Evolutionary conservation across 31 red algal species (phyloP), one percentile per base, ranked within the genome.

Genomic region (Endocladia muricata): DNA sequence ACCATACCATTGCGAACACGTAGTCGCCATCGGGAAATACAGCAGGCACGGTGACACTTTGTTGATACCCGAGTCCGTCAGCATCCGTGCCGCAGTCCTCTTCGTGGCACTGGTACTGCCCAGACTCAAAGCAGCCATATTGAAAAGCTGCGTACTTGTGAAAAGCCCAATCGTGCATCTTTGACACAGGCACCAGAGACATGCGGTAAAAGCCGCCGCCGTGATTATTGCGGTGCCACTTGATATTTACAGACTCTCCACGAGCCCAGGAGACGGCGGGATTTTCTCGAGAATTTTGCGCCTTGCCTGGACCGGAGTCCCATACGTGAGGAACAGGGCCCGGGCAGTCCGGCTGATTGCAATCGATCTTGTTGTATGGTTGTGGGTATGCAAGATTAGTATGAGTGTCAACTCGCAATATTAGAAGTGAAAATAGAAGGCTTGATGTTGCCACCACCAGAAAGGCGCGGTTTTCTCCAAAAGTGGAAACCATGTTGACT

Each of bases 51-150:
- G 8, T 28, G 13, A 76, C 43, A 2, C 9, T 40, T 32, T 42
- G 36, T 32, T 62, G 47, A 0, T 63, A 77, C 48, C 49, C 55
- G 19, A 33, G 4, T 33, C 36, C 39, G 61, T 67, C 61, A 5
- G 61, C 32, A 37, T 67, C 61, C 61, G 61, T 34, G 3, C 61
- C 61, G 61, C 61, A 67, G n/a, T 34, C 28, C 25, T 67, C 61
- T 0, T 34, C 73, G 47, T 33, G 30, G 31, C 73, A 77, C 1
- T 19, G 28, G 21, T 62, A 77, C n/a, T 38, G 33, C 21, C 73
- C 73, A 4, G 73, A 58, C 73, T 58, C 55, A 49, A 49, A 77
- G 55, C 73, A 77, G 73, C 73, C 73, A 37, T 37, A 62, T 22
- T 34, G 31, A 42, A 77, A 62, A 6, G 73, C 73, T n/a, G 62